Evolutionary conservation across 805 yeast species (phyloP).

Genomic region (Jamesozyma gamospora): DNA sequence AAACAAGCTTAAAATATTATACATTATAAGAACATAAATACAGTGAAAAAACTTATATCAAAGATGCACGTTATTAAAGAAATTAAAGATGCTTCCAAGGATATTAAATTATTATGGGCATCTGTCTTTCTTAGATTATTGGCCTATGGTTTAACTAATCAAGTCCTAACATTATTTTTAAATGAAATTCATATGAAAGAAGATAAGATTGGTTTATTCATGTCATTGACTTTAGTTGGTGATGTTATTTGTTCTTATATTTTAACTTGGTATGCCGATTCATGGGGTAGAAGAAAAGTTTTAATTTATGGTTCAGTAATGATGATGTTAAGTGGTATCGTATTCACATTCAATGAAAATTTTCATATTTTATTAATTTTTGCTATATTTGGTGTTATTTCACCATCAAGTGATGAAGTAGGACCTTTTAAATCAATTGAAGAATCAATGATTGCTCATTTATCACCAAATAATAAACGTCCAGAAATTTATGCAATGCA

Average conservation of each 20-base stretch:
- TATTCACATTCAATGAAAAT: conserved; percentile 48
- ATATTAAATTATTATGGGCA: conserved; percentile 53
- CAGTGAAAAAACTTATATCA: no score
- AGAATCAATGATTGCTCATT: conserved; percentile 72
- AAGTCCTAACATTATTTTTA: conserved; percentile 61
- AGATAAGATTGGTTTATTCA: conserved; percentile 58
- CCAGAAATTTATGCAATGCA: conserved; percentile 71
- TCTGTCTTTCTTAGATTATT: conserved; percentile 62
- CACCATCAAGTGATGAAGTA: conserved; percentile 83
- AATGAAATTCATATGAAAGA: conserved; percentile 46
- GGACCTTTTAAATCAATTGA: conserved; percentile 86
- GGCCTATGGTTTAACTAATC: conserved; percentile 73
- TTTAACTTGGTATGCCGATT: conserved; percentile 70
- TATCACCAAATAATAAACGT: conserved; percentile 53
- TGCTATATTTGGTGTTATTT: conserved; percentile 75
- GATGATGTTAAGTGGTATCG: conserved; percentile 60
- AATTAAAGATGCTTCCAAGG: conserved; percentile 34
- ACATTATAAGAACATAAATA: no score
- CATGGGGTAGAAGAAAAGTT: conserved; percentile 55
- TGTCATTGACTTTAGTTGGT: conserved; percentile 73
- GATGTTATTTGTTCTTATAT: conserved; percentile 63
- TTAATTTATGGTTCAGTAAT: conserved; percentile 52
- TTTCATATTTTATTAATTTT: conserved; percentile 51
- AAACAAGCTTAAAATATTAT: no score
- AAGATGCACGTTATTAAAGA: conserved; percentile 17